Evolutionary conservation across 2,329 filamentous ascomycete species (phyloP), one percentile per base, ranked within the genome.

Genomic region (Penicillium sp.): DNA sequence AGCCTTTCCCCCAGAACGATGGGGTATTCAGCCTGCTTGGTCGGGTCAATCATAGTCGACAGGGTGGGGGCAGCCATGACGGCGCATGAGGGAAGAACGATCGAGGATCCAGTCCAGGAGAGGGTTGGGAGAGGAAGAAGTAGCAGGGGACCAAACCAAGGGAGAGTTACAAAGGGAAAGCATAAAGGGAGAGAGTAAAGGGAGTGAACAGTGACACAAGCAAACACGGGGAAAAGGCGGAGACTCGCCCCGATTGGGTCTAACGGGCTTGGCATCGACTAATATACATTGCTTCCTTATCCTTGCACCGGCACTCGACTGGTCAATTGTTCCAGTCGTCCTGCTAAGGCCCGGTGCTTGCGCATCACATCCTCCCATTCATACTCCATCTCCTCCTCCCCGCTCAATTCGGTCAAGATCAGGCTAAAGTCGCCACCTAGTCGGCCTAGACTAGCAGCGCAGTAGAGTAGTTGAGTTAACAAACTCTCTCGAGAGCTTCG

Each of bases 361-460:
- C 84, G 85, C 62, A 94, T 87, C 22, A 94, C 77, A 42, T 89
- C 84, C 25, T 88, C 84, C 89, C 89, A 95, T 64, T 95, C 65
- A 22, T 56, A 61, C 17, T 36, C 47, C 80, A 44, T 75, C 69
- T 60, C 57, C n/a, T 57, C 59, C 55, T 70, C 51, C 50, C 61
- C 55, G 22, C 70, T 70, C 7, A 82, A 54, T 25, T 79, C 56
- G 0, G 88, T 86, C 41, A 96, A 73, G 48, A 95, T 77, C 69
- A 95, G 77, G 39, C 89, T 84, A 64, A 98, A 98, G 61, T 98
- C 92, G 1, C 86, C 89, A 2, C 92, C 92, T 0, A 96, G 69
- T 31, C 92, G 76, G 0, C 90, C 90, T 32, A 98, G 69, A 65
- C 89, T 95, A 30, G 87, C 85, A 0, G 90, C 89, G 54, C 88